Conservation (phyloP, 2,329 filamentous ascomycete species). For the Tolypocladium pustulatum region DNA sequence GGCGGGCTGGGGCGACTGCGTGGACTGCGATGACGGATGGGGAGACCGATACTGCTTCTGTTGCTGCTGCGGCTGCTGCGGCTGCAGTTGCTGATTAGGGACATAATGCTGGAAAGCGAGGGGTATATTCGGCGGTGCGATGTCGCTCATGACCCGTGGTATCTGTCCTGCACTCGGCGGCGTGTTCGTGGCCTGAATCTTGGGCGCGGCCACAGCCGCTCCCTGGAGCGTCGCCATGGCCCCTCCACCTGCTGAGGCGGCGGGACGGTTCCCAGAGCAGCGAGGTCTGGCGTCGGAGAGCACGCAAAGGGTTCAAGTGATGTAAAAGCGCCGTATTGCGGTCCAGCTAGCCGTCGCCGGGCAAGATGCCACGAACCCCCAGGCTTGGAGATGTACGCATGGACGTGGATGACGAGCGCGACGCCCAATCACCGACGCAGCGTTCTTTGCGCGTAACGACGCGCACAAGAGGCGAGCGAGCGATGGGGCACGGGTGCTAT, state of each 20-base stretch:
- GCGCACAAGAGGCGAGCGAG: too few relatives aligned
- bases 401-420: neutral
- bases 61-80: neutral
- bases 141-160: constrained; percentile 14
- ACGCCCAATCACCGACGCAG: neutral
- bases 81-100: neutral
- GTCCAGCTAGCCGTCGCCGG: neutral
- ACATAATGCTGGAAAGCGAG: neutral
- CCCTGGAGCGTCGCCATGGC: neutral
- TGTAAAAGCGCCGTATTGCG: neutral
- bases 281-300: neutral
- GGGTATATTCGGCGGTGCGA: neutral
- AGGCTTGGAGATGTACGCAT: neutral
- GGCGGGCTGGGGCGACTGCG: neutral
- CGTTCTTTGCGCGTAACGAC: too few relatives aligned
- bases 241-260: neutral
- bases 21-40: neutral
- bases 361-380: neutral
- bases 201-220: neutral
- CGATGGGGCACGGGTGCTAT: neutral
- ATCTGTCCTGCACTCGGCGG: neutral
- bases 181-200: neutral
- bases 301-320: neutral
- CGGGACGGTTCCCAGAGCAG: neutral
- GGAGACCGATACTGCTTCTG: neutral